Base-by-base conservation (phyloP, 2,329 filamentous ascomycete genomes). In the Diaporthe sp. region DNA sequence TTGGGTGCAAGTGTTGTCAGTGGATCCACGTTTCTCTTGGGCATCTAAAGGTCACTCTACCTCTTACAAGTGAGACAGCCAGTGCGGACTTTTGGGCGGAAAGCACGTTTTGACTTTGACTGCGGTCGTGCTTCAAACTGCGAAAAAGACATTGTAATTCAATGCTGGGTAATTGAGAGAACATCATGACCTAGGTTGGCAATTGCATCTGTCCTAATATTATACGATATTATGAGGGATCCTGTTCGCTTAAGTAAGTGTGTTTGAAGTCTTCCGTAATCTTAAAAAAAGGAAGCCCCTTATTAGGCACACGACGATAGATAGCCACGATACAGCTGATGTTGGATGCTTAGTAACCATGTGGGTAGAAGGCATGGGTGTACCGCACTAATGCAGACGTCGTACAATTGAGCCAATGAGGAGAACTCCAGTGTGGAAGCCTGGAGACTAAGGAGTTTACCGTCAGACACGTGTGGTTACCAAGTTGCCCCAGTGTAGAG, bases 41-140 rank as follows among this genome's bases (percentile, higher is more conserved):
- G 44, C 9, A 15, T 25, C 2, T 3, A 25, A 4, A 49, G 9
- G 19, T 10, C 28, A 31, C 22, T 15, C 6, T 49, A 67, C 62
- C 62, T 67, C 28, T 67, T 67, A 25, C 62, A 67, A 34, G 44
- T 67, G 17, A 67, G 61, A 49, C 62, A 67, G 0, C 62, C 62
- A 25, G 62, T 67, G 19, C 62, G 62, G 1, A 67, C 62, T 17
- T 67, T 67, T 1, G 62, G 10, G 42, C 51, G 62, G 19, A 34
- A 67, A 51, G 44, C 62, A 9, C 62, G 62, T 51, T 67, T 67
- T 46, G 42, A 28, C 28, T 51, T 67, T 49, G 62, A 9, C 44
- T 67, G 62, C 28, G 62, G 28, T 17, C 19, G 44, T 7, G 42
- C 12, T n/a, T 51, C 62, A n/a, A 12, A 67, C 31, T n/a, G 44